Percentiles rank a stretch among this genome's conserved stretches.
phyloP scores from a whole-genome alignment of 495 filamentous ascomycete genomes.

The Astrothelium subdiscretum region DNA sequence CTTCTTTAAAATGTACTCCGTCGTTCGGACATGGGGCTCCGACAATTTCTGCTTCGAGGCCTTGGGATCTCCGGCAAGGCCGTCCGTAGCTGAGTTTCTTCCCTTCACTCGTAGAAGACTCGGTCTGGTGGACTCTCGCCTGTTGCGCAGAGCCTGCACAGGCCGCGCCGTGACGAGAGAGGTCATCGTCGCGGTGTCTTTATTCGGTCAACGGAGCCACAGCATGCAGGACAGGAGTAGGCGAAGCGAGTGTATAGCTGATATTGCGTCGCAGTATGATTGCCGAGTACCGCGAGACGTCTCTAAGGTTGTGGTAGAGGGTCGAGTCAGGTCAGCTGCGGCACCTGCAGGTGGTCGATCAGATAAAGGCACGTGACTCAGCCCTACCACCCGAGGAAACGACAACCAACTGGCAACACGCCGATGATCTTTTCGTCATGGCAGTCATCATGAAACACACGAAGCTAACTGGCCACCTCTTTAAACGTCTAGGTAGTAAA shows the following conservation, averaged over 20 bases:
- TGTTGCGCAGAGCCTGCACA: neutral
- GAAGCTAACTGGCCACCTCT: neutral
- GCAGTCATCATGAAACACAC: neutral
- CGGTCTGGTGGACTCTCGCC: neutral
- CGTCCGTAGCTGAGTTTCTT: neutral
- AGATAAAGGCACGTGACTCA: neutral
- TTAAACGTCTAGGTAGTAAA: neutral
- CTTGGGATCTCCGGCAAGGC: neutral
- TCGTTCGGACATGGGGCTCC: slow-evolving; percentile 30
- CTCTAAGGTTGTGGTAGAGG: too few relatives aligned
- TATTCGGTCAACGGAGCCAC: neutral
- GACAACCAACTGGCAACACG: neutral
- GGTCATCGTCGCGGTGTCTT: neutral
- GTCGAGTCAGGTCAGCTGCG: too few relatives aligned
- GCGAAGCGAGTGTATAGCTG: too few relatives aligned
- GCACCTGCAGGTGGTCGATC: too few relatives aligned
- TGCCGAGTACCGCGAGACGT: too few relatives aligned
- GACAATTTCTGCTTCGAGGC: neutral
- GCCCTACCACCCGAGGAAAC: neutral
- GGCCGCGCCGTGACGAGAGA: neutral
- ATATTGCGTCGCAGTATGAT: too few relatives aligned
- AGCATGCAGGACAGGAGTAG: neutral
- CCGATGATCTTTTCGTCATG: neutral
- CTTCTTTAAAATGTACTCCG: slow-evolving; percentile 70
- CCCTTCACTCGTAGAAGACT: neutral